Evolutionary conservation across 495 filamentous ascomycete genomes (phyloP).

Genomic region (Podospora sp.): DNA sequence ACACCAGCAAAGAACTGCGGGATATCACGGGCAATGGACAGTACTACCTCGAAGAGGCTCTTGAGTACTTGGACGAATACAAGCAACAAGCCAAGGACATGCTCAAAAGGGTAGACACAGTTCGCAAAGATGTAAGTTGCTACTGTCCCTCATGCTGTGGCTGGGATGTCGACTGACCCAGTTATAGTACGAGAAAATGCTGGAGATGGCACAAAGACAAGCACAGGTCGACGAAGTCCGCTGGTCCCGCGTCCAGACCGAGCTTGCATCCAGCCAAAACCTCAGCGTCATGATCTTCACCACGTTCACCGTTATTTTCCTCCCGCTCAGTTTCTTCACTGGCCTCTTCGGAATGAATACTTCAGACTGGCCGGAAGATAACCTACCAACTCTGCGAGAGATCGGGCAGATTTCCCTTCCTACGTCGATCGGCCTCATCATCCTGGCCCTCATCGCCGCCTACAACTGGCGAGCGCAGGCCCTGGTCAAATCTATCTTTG

Average conservation of each 20-base stretch:
- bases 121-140: conserved; percentile 45
- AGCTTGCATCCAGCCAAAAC: conserved; percentile 64
- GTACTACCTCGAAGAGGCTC: conserved; percentile 53
- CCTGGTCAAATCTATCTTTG: conserved; percentile 34
- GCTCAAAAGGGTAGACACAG: conserved; percentile 54
- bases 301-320: conserved; percentile 67
- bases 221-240: conserved; percentile 70
- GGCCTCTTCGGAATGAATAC: conserved; percentile 69
- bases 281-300: conserved; percentile 71
- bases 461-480: conserved; percentile 45
- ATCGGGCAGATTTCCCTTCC: conserved; percentile 50
- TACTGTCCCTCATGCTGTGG: not conserved
- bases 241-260: conserved; percentile 63
- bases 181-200: conserved; percentile 61
- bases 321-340: conserved; percentile 69
- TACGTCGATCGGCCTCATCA: conserved; percentile 41
- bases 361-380: conserved; percentile 60
- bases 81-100: conserved; percentile 59
- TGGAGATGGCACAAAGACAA: conserved; percentile 70
- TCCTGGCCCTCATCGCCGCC: conserved; percentile 43
- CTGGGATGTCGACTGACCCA: not conserved
- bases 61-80: conserved; percentile 58
- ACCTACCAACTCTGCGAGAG: conserved; percentile 36
- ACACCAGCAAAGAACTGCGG: conserved; percentile 36
- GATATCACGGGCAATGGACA: conserved; percentile 43